phyloP scores from a whole-genome alignment of 2,329 filamentous ascomycete species.

The Penicillium sp. region DNA sequence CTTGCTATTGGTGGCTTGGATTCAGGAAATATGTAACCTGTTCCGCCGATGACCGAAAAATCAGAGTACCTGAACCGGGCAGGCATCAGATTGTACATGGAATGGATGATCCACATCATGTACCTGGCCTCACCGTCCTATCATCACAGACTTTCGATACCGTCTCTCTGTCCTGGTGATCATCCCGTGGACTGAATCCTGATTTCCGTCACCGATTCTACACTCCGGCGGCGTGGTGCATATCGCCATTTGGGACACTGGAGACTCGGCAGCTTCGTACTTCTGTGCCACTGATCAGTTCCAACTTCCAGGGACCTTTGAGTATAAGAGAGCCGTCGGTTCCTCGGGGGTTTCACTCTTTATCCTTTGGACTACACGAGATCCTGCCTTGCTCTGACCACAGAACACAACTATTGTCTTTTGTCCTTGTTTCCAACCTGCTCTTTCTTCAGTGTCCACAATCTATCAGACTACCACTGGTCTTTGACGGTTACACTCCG shows the following conservation, averaged over 20 bases:
- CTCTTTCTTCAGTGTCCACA: conserved; percentile 2
- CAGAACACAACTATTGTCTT: conserved; percentile 7
- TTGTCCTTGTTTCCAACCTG: conserved; percentile 10
- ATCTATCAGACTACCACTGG: background rate
- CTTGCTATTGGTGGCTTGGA: background rate
- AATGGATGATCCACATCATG: conserved; percentile 8
- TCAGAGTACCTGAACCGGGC: conserved; percentile 5
- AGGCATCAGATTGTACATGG: background rate
- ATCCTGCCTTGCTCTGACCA: conserved; percentile 17
- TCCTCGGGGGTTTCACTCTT: conserved; percentile 12
- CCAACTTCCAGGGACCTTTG: background rate
- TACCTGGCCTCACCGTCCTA: background rate
- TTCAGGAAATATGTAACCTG: conserved; percentile 14
- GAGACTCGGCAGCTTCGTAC: conserved; percentile 10
- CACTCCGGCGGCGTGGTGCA: background rate
- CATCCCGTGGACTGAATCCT: conserved; percentile 4
- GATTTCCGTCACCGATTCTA: conserved; percentile 3
- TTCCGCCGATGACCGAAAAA: conserved; percentile 7
- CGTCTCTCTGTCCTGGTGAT: conserved; percentile 17
- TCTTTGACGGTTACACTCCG: background rate
- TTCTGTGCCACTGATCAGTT: conserved; percentile 12
- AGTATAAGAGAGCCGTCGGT: conserved; percentile 18
- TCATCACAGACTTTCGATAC: background rate
- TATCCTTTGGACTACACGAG: conserved; percentile 18
- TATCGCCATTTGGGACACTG: conserved; percentile 20